Evolutionary conservation across 2,329 filamentous ascomycete genomes (phyloP).

Genomic region (Aureobasidium sp.): DNA sequence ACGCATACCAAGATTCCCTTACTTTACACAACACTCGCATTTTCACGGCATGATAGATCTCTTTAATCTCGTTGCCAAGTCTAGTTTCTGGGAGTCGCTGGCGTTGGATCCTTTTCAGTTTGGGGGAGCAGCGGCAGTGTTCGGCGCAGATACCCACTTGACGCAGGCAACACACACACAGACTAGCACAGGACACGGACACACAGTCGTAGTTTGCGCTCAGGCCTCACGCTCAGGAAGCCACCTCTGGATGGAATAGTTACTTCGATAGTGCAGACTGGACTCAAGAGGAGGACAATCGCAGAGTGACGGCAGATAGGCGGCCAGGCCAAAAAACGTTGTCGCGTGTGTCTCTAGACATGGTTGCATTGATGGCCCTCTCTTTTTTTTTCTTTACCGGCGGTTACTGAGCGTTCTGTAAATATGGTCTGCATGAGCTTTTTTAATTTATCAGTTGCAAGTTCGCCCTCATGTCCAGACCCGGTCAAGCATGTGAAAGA

Average conservation of each 20-base stretch:
- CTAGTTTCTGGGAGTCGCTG: constrained; percentile 16
- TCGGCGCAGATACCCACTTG: constrained; percentile 15
- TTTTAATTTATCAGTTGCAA: not conserved
- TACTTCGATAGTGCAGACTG: not conserved
- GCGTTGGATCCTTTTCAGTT: constrained; percentile 15
- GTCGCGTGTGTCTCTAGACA: not conserved
- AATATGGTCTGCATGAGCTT: constrained; percentile 13
- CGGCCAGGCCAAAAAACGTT: not conserved
- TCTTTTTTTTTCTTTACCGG: not conserved
- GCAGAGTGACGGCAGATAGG: not conserved
- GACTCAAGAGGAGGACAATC: not conserved
- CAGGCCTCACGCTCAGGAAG: not conserved
- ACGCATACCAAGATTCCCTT: not conserved
- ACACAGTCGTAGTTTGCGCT: constrained; percentile 5
- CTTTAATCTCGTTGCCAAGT: constrained; percentile 14
- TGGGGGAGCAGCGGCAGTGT: constrained; percentile 13
- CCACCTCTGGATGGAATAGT: not conserved
- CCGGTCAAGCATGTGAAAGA: constrained; percentile 9
- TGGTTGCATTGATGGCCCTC: constrained; percentile 1
- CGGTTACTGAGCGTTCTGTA: constrained; percentile 8
- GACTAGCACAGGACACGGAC: constrained; percentile 1
- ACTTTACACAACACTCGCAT: constrained; percentile 13
- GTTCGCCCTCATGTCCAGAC: not conserved
- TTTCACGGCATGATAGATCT: constrained; percentile 16
- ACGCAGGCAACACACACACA: constrained; percentile 5